These are phyloP conservation scores for Rhodotorula sphaerocarpa DNA, from an alignment of 768 basidiomycete species.

Conservation along the genomic window DNA sequence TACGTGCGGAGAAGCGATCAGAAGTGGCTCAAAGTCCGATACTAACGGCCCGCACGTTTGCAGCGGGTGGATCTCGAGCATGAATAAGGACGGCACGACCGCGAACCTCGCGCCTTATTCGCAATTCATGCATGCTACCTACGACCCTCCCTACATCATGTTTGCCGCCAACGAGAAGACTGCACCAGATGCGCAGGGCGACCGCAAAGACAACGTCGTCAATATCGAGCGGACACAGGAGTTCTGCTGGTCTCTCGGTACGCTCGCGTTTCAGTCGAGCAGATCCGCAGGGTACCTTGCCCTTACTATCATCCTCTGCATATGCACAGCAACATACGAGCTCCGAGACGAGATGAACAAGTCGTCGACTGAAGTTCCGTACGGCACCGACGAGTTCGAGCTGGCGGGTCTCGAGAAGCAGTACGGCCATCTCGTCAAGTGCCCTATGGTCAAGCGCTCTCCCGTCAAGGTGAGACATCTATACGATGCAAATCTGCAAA, in stretches of 20 bases:
- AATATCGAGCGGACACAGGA: constrained; percentile 5
- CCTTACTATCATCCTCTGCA: fast-evolving
- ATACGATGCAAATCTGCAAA: too few species aligned
- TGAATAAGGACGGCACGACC: constrained; percentile 4
- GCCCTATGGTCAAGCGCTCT: constrained; percentile 8
- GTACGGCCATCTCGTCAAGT: neutral
- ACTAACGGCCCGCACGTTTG: too few species aligned
- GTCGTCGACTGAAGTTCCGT: constrained; percentile 1
- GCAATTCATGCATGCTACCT: constrained; percentile 9
- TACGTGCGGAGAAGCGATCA: neutral
- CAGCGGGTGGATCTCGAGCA: constrained; percentile 20
- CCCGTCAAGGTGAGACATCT: constrained; percentile 2
- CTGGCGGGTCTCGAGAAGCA: neutral
- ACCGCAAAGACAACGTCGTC: neutral
- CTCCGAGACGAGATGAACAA: constrained; percentile 12
- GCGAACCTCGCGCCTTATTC: constrained; percentile 11
- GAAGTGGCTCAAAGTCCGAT: too few species aligned
- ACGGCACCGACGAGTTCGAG: constrained; percentile 13
- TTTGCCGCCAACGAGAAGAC: constrained; percentile 9
- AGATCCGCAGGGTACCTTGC: neutral
- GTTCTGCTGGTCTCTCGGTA: constrained; percentile 16
- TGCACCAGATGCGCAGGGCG: neutral
- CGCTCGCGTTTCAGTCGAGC: neutral
- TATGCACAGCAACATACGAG: constrained; percentile 7
- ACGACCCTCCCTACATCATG: constrained; percentile 12